These are phyloP conservation scores for Lophiotrema nucula DNA, from an alignment of 495 filamentous ascomycete species.

Conservation along the genomic window DNA sequence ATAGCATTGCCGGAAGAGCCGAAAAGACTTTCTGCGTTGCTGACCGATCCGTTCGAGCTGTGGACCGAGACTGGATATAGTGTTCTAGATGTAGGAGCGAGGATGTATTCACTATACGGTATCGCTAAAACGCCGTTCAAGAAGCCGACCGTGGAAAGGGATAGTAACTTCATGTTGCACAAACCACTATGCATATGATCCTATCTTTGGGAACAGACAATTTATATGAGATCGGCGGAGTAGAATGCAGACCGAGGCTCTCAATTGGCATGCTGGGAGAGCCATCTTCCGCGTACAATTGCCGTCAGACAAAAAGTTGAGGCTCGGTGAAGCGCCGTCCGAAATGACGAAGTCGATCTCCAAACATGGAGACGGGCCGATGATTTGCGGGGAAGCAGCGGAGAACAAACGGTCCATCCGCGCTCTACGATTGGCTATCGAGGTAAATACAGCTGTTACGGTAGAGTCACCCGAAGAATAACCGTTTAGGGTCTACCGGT, in stretches of 20 bases:
- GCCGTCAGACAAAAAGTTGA: background rate
- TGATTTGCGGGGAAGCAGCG: background rate
- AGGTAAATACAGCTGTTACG: no score
- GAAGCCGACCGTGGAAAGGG: background rate
- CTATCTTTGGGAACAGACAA: background rate
- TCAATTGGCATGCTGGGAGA: background rate
- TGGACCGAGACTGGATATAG: conserved; percentile 40
- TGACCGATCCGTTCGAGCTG: conserved; percentile 45
- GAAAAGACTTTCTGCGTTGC: conserved; percentile 38
- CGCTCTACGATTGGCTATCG: no score
- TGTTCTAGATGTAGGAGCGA: conserved; percentile 44
- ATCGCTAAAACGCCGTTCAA: background rate
- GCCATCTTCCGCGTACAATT: conserved; percentile 7
- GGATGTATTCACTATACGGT: conserved; percentile 43
- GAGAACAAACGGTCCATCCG: no score
- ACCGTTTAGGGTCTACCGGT: no score
- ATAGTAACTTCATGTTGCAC: conserved; percentile 8
- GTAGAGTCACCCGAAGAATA: no score
- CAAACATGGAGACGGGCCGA: background rate
- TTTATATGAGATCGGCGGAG: background rate
- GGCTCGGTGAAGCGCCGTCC: background rate
- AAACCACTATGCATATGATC: background rate
- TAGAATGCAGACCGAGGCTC: background rate
- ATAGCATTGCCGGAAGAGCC: conserved; percentile 31
- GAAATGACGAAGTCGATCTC: conserved; percentile 3